Base-by-base conservation (phyloP, 2,329 filamentous ascomycete species). In the Aureobasidium musti region DNA sequence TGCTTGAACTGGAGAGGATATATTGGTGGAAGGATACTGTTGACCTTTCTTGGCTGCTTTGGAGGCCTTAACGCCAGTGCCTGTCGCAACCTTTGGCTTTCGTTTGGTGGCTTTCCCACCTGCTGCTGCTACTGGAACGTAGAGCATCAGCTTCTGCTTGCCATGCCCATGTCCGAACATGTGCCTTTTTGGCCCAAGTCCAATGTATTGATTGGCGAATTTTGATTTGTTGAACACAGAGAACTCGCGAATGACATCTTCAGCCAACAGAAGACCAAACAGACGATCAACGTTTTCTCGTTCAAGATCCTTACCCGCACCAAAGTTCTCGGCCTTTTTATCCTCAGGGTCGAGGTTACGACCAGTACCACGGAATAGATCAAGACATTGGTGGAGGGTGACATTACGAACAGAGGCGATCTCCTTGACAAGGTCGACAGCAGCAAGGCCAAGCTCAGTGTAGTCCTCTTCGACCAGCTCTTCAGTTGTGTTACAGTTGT, bases 401-500 rank as follows among this genome's bases (percentile, higher is more conserved):
- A 96, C 84, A 50, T 85, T 84, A 13, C 66, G 52, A 28, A 63
- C 23, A 19, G 63, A 60, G 41, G 85, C 78, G 2, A 88, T 79
- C 67, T 83, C 78, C 43, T 80, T 76, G 30, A 96, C 87, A 60
- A 96, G 83, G 33, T 81, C 81, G 59, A 98, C 82, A 2, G 89
- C 91, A 64, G 87, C 85, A 66, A 85, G 79, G 7, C 93, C 94
- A 72, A 91, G 86, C 19, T 87, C 79, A 14, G 91, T 92, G 71
- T 94, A 90, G 77, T 98, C 92, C 67, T 87, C 83, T 61, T 84
- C 82, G 71, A 92, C 87, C 73, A 92, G 95, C 3, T 84, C 83
- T 53, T 86, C 82, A 28, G 86, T 87, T 2, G 88, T 91, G 70
- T 84, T 87, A 82, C 95, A 99, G 75, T 97, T 98, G 80, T 99